Conservation (phyloP, 805 yeast genomes). For the Kodamaea leandrae region DNA sequence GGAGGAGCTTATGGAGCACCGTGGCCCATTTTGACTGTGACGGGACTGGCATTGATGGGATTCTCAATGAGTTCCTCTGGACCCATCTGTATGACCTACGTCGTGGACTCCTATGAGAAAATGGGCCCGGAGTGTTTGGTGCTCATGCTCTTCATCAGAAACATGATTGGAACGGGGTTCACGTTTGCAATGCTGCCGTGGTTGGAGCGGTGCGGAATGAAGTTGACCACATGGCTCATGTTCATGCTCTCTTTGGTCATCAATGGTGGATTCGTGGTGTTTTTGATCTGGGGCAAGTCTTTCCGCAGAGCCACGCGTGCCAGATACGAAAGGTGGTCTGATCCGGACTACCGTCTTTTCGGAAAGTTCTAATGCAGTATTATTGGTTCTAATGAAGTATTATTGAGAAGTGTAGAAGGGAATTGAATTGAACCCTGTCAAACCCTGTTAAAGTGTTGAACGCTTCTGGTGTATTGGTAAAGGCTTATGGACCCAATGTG, state of each 20-base stretch:
- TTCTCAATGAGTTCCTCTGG: constrained; percentile 47
- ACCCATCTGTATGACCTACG: constrained; percentile 44
- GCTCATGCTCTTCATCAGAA: constrained; percentile 42
- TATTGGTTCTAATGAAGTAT: too few species aligned
- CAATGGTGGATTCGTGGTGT: constrained; percentile 38
- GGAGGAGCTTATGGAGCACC: constrained; percentile 32
- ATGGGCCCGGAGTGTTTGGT: constrained; percentile 46
- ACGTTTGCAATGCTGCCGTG: constrained; percentile 49
- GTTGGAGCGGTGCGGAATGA: constrained; percentile 40
- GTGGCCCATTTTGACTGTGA: constrained; percentile 44
- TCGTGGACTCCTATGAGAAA: constrained; percentile 44
- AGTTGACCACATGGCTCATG: constrained; percentile 44
- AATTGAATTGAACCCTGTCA: too few species aligned
- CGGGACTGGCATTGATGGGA: constrained; percentile 47
- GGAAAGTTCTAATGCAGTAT: too few species aligned
- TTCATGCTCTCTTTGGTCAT: constrained; percentile 41
- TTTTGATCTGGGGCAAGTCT: constrained; percentile 42
- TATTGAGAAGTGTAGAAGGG: too few species aligned
- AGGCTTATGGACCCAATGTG: too few species aligned
- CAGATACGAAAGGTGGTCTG: constrained; percentile 10
- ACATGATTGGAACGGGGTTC: constrained; percentile 45
- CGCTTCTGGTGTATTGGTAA: too few species aligned
- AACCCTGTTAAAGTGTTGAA: too few species aligned
- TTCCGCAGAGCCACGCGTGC: constrained; percentile 34
- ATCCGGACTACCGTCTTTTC: constrained; percentile 15